Conservation (phyloP, 2,329 filamentous ascomycete species). For the Pyrenophora seminiperda region DNA sequence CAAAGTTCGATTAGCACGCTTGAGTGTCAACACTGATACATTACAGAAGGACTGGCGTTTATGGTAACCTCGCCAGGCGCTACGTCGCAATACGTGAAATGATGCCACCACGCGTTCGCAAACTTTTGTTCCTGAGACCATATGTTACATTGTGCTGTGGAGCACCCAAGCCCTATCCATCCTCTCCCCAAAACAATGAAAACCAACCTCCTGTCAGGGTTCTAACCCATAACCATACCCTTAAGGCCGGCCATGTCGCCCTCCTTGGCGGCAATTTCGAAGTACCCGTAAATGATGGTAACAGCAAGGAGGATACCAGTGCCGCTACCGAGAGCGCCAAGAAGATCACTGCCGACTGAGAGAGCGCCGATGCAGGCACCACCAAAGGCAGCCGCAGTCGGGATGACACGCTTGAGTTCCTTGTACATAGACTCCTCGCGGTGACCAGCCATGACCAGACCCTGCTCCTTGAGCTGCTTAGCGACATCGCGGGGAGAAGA, state of each 20-base stretch:
- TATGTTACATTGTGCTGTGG: conserved; percentile 20
- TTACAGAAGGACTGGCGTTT: conserved; percentile 7
- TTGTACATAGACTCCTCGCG: conserved; percentile 99
- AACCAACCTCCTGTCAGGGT: conserved; percentile 6
- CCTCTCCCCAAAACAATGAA: conserved; percentile 8
- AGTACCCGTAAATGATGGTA: conserved; percentile 99
- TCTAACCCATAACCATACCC: conserved; percentile 65
- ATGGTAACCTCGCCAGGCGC: conserved; percentile 7
- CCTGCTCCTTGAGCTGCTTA: conserved; percentile 99
- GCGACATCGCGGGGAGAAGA: conserved; percentile 97
- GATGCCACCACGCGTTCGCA: conserved; percentile 11
- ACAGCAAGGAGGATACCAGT: conserved; percentile 98
- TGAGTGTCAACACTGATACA: conserved; percentile 15
- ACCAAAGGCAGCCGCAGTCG: conserved; percentile 95
- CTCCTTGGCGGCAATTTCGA: conserved; percentile 98
- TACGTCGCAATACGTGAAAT: conserved; percentile 8
- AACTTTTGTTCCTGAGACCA: conserved; percentile 17
- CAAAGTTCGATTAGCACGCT: not conserved
- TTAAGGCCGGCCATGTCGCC: conserved; percentile 85
- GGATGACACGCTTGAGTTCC: conserved; percentile 99
- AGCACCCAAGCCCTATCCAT: conserved; percentile 9
- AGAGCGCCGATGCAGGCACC: conserved; percentile 98
- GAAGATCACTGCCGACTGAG: conserved; percentile 91
- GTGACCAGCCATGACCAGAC: conserved; percentile 98
- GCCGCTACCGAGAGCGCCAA: conserved; percentile 93